Evolutionary conservation across 2,329 filamentous ascomycete genomes (phyloP), one percentile per base, ranked within the genome.

Genomic region (Cercospora zeina): DNA sequence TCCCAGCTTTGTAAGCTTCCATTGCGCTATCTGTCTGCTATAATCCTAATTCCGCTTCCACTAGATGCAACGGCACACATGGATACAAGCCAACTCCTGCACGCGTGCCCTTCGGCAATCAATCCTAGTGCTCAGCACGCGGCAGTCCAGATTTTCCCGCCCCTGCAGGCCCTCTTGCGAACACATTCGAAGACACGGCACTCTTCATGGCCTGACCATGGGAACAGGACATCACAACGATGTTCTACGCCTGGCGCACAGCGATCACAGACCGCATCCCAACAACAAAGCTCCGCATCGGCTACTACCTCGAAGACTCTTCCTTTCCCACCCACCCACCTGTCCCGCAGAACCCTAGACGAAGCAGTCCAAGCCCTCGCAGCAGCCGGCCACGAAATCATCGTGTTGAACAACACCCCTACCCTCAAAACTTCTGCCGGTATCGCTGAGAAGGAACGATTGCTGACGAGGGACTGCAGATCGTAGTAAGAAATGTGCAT

Each of bases 1-100:
- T 97, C 73, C 93, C 89, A 75, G 89, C 96, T 59, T 92, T 96
- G 69, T 45, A 45, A 45, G 39, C 21, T 10, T 3, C 9, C 9
- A 13, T 6, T 3, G 37, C 37, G 37, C 16, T 19, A 16, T 42
- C 9, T 16, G 37, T 1, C 37, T 19, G 8, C 1, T 4, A 3
- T 10, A 13, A 45, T 21, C 11, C 16, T 45, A 9, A 45, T 45
- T 16, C 39, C 21, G 4, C 30, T 45, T 19, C 7, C 16, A 21
- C 9, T 16, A 45, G 39, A 19, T 93, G 93, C 77, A 76, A 77
- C 54, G 73, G 73, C 8, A 71, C 72, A 24, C 73, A 70, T 47
- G 73, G 72, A 4, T 70, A 73, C 63, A 65, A 65, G 49, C 67
- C 69, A 1, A 66, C 62, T 0, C 45, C 53, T 19, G 24, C 49